Evolutionary conservation across 441 rosid species (phyloP).

Genomic region (Viola pubescens): DNA sequence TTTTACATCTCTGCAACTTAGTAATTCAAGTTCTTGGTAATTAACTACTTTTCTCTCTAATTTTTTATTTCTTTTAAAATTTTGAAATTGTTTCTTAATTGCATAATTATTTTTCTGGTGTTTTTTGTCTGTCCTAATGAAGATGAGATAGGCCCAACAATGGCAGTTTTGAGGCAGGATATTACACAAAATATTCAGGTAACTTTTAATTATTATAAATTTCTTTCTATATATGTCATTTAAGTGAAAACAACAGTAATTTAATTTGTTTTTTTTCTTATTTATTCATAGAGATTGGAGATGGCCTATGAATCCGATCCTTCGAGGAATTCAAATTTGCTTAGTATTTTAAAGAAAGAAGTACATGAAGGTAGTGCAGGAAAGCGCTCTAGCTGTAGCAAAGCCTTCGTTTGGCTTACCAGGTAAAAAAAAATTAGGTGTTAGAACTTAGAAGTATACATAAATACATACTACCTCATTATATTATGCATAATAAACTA

Average conservation of each 20-base stretch:
- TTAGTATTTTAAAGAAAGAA: conserved; percentile 72
- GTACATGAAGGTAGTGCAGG: conserved; percentile 41
- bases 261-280: background rate
- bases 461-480: no score
- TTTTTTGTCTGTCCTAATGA: conserved; percentile 49
- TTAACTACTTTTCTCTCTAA: conserved; percentile 1
- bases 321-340: conserved; percentile 45
- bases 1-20: conserved; percentile 55
- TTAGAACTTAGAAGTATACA: no score
- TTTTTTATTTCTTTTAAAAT: background rate
- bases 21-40: conserved; percentile 85
- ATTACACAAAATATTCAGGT: conserved; percentile 78
- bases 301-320: conserved; percentile 49
- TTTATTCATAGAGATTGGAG: conserved; percentile 51
- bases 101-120: conserved; percentile 20
- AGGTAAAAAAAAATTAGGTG: conserved; percentile 32
- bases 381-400: conserved; percentile 54
- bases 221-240: no score
- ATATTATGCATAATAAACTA: no score
- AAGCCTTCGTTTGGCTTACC: conserved; percentile 84
- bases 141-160: conserved; percentile 97
- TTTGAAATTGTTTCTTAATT: conserved; percentile 2
- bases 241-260: no score
- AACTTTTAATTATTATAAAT: background rate
- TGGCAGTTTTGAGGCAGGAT: conserved; percentile 91